These are phyloP conservation scores for Jackrogersella multiformis DNA, from an alignment of 495 filamentous ascomycete species.

Conservation along the genomic window DNA sequence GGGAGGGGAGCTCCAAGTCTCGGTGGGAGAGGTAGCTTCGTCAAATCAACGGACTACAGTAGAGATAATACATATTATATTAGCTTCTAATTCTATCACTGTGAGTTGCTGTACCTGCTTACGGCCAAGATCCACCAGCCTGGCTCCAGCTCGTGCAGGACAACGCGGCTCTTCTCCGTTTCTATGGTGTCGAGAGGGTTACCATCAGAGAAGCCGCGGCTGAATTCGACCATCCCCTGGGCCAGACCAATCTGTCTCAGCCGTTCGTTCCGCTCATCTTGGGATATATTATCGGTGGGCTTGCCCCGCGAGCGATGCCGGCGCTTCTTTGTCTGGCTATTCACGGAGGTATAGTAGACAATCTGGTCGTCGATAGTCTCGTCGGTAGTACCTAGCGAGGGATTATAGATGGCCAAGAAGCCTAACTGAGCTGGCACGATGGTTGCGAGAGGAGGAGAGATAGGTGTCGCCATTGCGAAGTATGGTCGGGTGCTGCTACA, in stretches of 20 bases:
- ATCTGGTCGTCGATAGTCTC: conserved; percentile 90
- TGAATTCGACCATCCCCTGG: conserved; percentile 96
- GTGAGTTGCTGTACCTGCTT: conserved; percentile 35
- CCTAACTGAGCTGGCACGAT: conserved; percentile 82
- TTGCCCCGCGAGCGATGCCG: conserved; percentile 50
- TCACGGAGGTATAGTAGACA: conserved; percentile 85
- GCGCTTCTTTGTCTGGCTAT: conserved; percentile 50
- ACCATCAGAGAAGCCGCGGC: conserved; percentile 82
- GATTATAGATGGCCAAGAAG: conserved; percentile 94
- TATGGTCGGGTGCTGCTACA: conserved; percentile 10
- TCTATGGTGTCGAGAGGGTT: conserved; percentile 84
- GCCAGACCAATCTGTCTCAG: conserved; percentile 95
- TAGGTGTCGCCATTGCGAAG: conserved; percentile 26
- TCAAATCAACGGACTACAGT: conserved; percentile 76
- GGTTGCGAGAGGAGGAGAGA: conserved; percentile 32
- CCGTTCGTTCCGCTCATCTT: conserved; percentile 78
- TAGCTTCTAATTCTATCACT: conserved; percentile 13
- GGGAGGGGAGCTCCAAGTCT: conserved; percentile 40
- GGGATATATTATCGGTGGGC: conserved; percentile 53
- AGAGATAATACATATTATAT: neutral
- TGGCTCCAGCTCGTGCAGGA: conserved; percentile 79
- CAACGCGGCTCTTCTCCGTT: conserved; percentile 84
- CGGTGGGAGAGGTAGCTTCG: conserved; percentile 62
- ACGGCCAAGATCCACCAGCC: conserved; percentile 97
- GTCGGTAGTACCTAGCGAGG: conserved; percentile 84